Evolutionary conservation across 139 green algal species (phyloP).

Genomic region (Chlamydomonas sp.): DNA sequence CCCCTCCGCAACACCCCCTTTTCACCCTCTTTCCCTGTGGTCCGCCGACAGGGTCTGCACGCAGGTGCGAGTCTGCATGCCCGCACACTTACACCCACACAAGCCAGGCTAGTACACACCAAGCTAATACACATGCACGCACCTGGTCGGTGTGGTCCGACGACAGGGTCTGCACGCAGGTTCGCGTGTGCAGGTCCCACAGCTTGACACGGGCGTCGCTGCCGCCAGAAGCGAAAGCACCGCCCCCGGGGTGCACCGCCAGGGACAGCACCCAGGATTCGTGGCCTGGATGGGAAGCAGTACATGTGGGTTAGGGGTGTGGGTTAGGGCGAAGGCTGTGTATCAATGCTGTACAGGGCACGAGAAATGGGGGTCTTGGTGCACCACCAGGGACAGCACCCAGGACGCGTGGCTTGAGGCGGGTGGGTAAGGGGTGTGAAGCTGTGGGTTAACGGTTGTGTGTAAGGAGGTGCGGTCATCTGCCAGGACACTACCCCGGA

Average conservation of each 20-base stretch:
- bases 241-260: conserved; percentile 74
- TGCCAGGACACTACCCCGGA: neutral
- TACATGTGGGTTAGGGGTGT: neutral
- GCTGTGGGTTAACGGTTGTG: neutral
- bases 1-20: too few species aligned
- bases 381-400: too few species aligned
- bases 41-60: too few species aligned
- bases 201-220: conserved; percentile 84
- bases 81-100: too few species aligned
- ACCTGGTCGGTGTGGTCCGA: conserved; percentile 79
- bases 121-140: neutral
- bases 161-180: conserved; percentile 76
- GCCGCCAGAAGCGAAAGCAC: conserved; percentile 74
- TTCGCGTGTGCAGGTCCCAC: conserved; percentile 85
- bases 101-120: too few species aligned
- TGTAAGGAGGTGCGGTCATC: neutral
- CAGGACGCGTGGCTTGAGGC: too few species aligned
- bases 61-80: too few species aligned
- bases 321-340: neutral
- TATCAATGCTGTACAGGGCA: neutral
- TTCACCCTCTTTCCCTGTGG: too few species aligned
- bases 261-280: conserved; percentile 91
- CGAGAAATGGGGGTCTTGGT: too few species aligned
- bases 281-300: conserved; percentile 69
- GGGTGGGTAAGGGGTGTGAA: neutral